Conservation (phyloP, 306 rosid species). For the Bauhinia variegata region DNA sequence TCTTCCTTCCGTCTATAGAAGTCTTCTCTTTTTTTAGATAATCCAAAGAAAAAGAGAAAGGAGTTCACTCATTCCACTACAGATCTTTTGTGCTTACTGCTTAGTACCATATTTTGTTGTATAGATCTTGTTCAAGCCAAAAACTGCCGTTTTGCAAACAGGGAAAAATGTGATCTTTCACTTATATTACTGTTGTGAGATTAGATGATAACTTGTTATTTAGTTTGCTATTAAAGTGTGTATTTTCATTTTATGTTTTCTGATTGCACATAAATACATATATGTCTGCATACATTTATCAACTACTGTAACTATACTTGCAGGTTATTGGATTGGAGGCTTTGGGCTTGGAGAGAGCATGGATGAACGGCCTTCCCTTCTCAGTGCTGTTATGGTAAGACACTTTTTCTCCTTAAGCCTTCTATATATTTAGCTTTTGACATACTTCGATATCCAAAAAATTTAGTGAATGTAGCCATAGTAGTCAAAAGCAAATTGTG, state of each 20-base stretch:
- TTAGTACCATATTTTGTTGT: too few species aligned
- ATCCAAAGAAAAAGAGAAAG: too few species aligned
- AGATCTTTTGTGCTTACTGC: too few species aligned
- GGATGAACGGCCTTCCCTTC: slow-evolving; percentile 79
- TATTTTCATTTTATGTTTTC: not conserved
- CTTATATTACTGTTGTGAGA: not conserved
- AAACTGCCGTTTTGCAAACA: not conserved
- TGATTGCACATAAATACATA: not conserved
- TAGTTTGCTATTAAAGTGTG: not conserved
- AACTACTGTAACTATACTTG: slow-evolving; percentile 33
- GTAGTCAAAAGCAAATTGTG: too few species aligned
- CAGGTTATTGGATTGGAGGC: slow-evolving; percentile 94
- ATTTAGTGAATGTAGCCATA: too few species aligned
- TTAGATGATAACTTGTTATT: not conserved
- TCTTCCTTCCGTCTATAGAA: too few species aligned
- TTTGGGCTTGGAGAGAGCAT: slow-evolving; percentile 93
- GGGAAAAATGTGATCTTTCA: not conserved
- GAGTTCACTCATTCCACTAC: too few species aligned
- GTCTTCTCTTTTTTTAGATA: too few species aligned
- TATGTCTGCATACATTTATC: slow-evolving; percentile 8
- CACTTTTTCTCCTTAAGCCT: not conserved
- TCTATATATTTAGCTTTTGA: too few species aligned
- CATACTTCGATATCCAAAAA: too few species aligned
- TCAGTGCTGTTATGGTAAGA: slow-evolving; percentile 68
- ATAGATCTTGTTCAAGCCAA: not conserved